Base-by-base conservation (phyloP, 345 rosid species). In the Eucalyptus urophylla region DNA sequence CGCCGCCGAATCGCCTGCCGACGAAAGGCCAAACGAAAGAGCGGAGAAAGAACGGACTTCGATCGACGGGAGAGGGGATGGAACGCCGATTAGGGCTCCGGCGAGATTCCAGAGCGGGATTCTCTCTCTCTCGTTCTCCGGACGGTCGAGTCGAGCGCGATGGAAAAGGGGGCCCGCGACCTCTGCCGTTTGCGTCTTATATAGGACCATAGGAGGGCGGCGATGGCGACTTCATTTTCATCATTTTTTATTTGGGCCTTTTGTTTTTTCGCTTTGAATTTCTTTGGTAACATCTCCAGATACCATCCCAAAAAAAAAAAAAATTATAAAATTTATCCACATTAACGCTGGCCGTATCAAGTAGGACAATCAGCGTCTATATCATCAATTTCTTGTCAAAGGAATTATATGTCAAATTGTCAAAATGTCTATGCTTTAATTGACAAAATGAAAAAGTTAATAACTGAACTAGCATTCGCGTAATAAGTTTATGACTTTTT, bases 291-390 rank as follows among this genome's bases (percentile, higher is more conserved):
- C 12, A 69, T 33, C 80, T 33, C 80, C 13, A 62, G n/a, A 4
- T 62, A 53, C 10, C 4, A 4, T 2, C 4, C 22, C 1, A 51
- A 51, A 17, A 51, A 17, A 51, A 51, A 51, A 53, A 53, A 60
- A 27, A 27, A 11, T 27, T 27, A 2, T 60, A 27, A 60, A 60
- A 12, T 6, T 60, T 58, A 2, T 29, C 0, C 31, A 62, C 0
- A n/a, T 60, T 1, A 0, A 7, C 0, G 4, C 8, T 6, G 3
- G 0, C 0, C 2, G 1, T 29, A 1, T 7, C 17, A 62, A 5
- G 6, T 62, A 62, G 1, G 4, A 6, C 4, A 4, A 1, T 4
- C 2, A 2, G 0, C 3, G 1, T 62, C 9, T 4, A 6, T 1
- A 5, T 0, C 1, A 65, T 65, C 21, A 65, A n/a, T n/a, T 65